Evolutionary conservation across 306 rosid genomes (phyloP), one percentile per base, ranked within the genome.

Genomic region (Erythrophleum fordii): DNA sequence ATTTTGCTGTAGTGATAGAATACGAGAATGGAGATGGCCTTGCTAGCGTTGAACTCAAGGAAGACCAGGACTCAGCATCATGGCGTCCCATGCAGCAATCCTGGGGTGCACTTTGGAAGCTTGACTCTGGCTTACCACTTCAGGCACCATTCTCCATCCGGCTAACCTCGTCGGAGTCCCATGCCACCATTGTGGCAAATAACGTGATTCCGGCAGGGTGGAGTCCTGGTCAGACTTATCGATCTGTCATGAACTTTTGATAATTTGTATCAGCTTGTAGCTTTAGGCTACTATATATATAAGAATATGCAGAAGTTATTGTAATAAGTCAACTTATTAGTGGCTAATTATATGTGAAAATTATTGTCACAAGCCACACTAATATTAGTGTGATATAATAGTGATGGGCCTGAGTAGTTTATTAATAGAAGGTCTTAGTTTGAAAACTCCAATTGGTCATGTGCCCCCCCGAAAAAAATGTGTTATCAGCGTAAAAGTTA

Each of bases 61-160:
- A 91, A 75, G 87, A 85, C 5, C 18, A 52, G 3, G 76, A 44
- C 75, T 83, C 90, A 35, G n/a, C 44, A 31, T 31, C 92, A 64
- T 92, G 95, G 95, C 55, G 44, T 56, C 56, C 87, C 28, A 91
- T 92, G 97, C 74, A 79, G 35, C 85, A 83, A 31, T 90, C 95
- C 5, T 90, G 97, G 94, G 95, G 97, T 26, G 95, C 95, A 2
- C 86, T 87, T 55, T 92, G 97, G 97, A 89, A 87, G n/a, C 81
- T 80, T 26, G 71, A 89, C 49, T 16, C 72, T 3, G 92, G 89
- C 22, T 51, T 89, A 18, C 35, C 87, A 8, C 44, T 92, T 0
- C 25, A 25, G 28, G 89, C 90, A 12, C 97, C 97, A 0, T 86
- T 92, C 80, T 92, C 95, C 4, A 56, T 92, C 45, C 84, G 85